Evolutionary conservation across 2,329 filamentous ascomycete genomes (phyloP), one percentile per base, ranked within the genome.

Genomic region (Ceratocystis lukuohia): DNA sequence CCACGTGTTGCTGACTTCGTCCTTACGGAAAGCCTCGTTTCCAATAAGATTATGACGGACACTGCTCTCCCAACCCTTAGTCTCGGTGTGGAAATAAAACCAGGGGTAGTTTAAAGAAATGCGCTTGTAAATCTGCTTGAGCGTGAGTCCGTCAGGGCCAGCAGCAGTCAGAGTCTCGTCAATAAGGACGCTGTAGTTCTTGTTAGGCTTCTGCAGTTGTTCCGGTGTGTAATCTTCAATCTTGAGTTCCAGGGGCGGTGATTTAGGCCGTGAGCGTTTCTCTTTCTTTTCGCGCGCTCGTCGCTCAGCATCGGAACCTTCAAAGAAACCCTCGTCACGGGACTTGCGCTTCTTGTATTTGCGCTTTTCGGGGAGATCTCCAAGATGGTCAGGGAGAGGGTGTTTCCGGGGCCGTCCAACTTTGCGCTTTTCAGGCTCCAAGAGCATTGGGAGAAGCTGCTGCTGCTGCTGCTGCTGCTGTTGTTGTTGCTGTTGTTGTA

Each of bases 401-500:
- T 87, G 82, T 71, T 87, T 87, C 68, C 84, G 77, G 1, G 84
- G 85, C 33, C 85, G 81, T 6, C 85, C 85, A 48, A 87, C 84
- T 70, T 86, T 86, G 53, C 84, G 79, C 76, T 87, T 87, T 75
- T 75, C 68, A 82, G 81, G 69, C 20, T 67, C 66, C 17, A 53
- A 6, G 22, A 63, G 45, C 57, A 65, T 59, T 8, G 63, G 33
- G 3, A 59, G 15, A 7, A 45, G 65, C 8, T 66, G 65, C 4
- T 45, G 59, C 25, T 62, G 65, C 45, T 62, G 65, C 1, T 65
- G 59, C 28, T 65, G 53, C 0, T 59, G 45, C 5, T 64, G 41
- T 6, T 65, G 56, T 12, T 56, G 48, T 17, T 67, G 66, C 12
- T 65, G 62, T 6, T 65, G 56, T n/a, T 56, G 48, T 17, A 65